These are phyloP conservation scores for Ceratocystis cubensis DNA, from an alignment of 2,329 filamentous ascomycete species.

Conservation along the genomic window DNA sequence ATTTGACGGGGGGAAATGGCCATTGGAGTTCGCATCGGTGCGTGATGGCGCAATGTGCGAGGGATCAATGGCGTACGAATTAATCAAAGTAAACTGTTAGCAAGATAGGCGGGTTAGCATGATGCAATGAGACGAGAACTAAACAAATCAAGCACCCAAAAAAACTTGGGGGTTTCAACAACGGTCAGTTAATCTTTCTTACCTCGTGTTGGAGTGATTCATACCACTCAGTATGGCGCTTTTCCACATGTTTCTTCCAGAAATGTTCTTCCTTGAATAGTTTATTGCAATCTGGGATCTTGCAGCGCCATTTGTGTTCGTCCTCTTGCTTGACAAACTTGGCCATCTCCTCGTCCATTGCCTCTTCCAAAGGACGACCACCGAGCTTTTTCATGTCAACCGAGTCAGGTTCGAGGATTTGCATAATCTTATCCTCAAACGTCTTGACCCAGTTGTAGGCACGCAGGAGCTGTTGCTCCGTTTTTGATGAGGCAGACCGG, in stretches of 20 bases:
- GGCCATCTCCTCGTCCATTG: slow-evolving; percentile 67
- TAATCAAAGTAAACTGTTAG: slow-evolving; percentile 69
- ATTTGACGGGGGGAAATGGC: slow-evolving; percentile 76
- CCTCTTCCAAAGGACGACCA: slow-evolving; percentile 74
- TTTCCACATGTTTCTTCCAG: slow-evolving; percentile 96
- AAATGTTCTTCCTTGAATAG: slow-evolving; percentile 95
- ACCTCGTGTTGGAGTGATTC: slow-evolving; percentile 73
- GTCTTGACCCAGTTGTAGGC: slow-evolving; percentile 99
- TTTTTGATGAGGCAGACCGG: slow-evolving; percentile 56
- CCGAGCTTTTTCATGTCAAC: slow-evolving; percentile 84
- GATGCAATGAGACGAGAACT: no score
- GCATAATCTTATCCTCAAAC: slow-evolving; percentile 90
- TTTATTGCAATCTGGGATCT: slow-evolving; percentile 90
- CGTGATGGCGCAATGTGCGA: slow-evolving; percentile 87
- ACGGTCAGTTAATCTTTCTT: slow-evolving; percentile 30
- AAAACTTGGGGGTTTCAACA: background rate
- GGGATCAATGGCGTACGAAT: slow-evolving; percentile 87
- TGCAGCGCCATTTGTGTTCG: slow-evolving; percentile 92
- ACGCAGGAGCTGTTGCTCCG: slow-evolving; percentile 80
- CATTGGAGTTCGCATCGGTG: slow-evolving; percentile 88
- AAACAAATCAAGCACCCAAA: background rate
- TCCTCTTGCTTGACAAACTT: slow-evolving; percentile 96
- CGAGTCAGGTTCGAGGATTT: slow-evolving; percentile 80
- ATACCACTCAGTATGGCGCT: slow-evolving; percentile 82
- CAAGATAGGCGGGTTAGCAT: background rate